phyloP scores from a whole-genome alignment of 1,139 yeast genomes.

The Scheffersomyces parashehatae region DNA sequence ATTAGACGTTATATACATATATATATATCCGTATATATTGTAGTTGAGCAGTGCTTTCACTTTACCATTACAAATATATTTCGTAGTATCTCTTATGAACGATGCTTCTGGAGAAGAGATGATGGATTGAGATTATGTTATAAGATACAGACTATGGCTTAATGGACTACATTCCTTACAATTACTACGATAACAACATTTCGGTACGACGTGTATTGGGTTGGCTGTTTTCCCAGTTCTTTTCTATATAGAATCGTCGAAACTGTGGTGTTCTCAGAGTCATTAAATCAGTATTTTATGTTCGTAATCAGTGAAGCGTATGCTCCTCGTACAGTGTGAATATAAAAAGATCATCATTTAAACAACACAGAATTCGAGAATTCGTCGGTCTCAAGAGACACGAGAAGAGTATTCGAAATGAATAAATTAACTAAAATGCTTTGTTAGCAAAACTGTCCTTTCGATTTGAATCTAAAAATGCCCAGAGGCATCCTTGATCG shows the following conservation, averaged over 20 bases:
- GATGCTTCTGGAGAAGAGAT: no score
- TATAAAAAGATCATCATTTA: conserved; percentile 30
- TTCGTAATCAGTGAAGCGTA: conserved; percentile 50
- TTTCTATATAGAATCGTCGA: neutral
- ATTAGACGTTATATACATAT: no score
- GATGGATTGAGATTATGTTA: no score
- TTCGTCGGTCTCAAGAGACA: conserved; percentile 4
- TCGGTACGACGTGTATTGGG: neutral
- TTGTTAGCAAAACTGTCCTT: no score
- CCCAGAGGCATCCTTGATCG: no score
- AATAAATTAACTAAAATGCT: conserved; percentile 8
- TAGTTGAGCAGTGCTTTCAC: no score
- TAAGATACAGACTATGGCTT: no score
- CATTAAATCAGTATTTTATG: conserved; percentile 74
- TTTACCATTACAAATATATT: no score
- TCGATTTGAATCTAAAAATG: no score
- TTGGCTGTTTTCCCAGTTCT: neutral
- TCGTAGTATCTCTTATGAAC: no score
- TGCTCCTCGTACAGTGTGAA: conserved; percentile 67
- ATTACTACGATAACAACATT: neutral
- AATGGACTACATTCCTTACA: no score
- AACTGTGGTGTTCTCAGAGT: conserved; percentile 50
- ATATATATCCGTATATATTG: no score
- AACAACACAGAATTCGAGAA: conserved; percentile 45
- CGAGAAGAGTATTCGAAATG: conserved; percentile 15